These are phyloP conservation scores for Papiliotrema nemorosa DNA, from an alignment of 1,284 basidiomycete species.

Conservation along the genomic window DNA sequence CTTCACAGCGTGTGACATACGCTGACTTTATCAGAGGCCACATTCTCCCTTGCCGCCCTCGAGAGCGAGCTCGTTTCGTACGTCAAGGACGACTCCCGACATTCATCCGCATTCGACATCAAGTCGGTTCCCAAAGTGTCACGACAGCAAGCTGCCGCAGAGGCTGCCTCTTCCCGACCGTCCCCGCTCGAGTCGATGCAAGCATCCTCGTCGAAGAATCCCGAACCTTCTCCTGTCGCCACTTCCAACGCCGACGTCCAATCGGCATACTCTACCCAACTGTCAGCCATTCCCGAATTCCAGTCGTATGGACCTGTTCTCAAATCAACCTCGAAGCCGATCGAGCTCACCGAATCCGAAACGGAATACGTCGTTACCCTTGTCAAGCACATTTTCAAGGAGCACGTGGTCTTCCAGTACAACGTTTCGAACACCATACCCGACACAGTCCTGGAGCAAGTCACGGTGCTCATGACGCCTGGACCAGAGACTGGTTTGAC, in stretches of 20 bases:
- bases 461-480: conserved; percentile 88
- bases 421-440: conserved; percentile 98
- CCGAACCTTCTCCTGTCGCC: conserved; percentile 62
- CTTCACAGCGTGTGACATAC: not conserved
- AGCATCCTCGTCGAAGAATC: conserved; percentile 56
- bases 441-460: conserved; percentile 94
- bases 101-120: conserved; percentile 70
- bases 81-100: conserved; percentile 71
- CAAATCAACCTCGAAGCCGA: conserved; percentile 76
- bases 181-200: conserved; percentile 71
- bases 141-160: conserved; percentile 79
- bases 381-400: conserved; percentile 95
- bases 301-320: conserved; percentile 79
- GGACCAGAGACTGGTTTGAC: conserved; percentile 70
- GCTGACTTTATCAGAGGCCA: conserved; percentile 63
- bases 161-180: conserved; percentile 68
- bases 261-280: conserved; percentile 79
- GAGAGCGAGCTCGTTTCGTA: conserved; percentile 85
- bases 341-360: conserved; percentile 90
- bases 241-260: conserved; percentile 71
- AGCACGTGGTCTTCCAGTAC: conserved; percentile 98
- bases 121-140: conserved; percentile 84
- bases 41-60: conserved; percentile 80
- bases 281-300: conserved; percentile 82
- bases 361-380: conserved; percentile 97